These are phyloP conservation scores for Aspergillus ustus DNA, from an alignment of 2,329 filamentous ascomycete genomes.

Conservation along the genomic window DNA sequence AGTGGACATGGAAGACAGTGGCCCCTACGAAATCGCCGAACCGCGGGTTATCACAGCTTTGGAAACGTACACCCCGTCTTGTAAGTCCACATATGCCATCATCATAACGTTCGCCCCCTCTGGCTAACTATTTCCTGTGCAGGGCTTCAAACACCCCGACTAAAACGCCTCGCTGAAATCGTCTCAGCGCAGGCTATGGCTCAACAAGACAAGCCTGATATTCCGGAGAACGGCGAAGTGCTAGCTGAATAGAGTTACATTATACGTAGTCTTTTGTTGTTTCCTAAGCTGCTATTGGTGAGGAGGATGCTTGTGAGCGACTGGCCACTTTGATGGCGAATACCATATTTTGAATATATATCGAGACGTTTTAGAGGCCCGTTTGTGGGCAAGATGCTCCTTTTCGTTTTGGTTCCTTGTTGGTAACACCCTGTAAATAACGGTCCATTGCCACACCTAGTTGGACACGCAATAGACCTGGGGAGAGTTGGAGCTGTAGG, in stretches of 20 bases:
- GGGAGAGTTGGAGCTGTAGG: not conserved
- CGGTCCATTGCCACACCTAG: not conserved
- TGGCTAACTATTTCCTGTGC: constrained; percentile 35
- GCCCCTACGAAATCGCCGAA: constrained; percentile 97
- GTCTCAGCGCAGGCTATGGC: constrained; percentile 95
- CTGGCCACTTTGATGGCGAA: not conserved
- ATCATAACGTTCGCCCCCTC: not conserved
- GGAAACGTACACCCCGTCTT: constrained; percentile 97
- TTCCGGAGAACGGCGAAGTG: constrained; percentile 33
- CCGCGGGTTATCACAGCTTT: constrained; percentile 93
- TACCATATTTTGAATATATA: constrained; percentile 11
- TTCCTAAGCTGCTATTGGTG: constrained; percentile 34
- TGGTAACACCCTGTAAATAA: not conserved
- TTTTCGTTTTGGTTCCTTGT: not conserved
- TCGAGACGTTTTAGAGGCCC: not conserved
- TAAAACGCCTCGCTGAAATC: constrained; percentile 97
- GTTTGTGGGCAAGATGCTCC: not conserved
- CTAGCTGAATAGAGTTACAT: constrained; percentile 34
- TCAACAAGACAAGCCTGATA: constrained; percentile 83
- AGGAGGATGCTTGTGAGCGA: constrained; percentile 20
- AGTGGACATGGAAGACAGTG: constrained; percentile 98
- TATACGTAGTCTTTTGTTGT: constrained; percentile 26
- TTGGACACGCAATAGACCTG: not conserved
- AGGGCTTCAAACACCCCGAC: constrained; percentile 94
- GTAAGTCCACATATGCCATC: constrained; percentile 60